Conservation (phyloP, 2,329 filamentous ascomycete species). For the Alternaria ethzedia region DNA sequence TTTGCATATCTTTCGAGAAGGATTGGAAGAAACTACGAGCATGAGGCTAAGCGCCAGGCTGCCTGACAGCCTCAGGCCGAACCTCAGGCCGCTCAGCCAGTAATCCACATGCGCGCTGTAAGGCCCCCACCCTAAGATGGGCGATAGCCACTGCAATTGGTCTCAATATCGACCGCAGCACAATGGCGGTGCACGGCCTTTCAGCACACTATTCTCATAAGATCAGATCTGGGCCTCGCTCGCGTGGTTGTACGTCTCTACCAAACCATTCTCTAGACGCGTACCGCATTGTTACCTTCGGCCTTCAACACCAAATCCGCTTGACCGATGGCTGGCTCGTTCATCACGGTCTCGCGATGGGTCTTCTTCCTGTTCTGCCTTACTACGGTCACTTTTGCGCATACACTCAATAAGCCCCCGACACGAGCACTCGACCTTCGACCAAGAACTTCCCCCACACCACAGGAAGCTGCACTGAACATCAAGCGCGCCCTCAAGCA, state of each 20-base stretch:
- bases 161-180: neutral
- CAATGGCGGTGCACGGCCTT: neutral
- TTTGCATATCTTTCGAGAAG: neutral
- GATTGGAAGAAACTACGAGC: neutral
- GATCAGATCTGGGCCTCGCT: neutral
- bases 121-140: neutral
- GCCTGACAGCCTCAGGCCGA: neutral
- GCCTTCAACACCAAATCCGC: neutral
- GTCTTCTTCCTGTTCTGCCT: neutral
- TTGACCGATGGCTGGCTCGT: neutral
- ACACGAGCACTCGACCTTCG: neutral
- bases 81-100: neutral
- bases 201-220: neutral
- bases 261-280: neutral
- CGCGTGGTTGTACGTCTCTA: neutral
- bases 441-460: neutral
- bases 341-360: neutral
- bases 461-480: neutral
- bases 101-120: neutral
- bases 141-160: neutral
- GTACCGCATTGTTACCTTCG: neutral
- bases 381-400: neutral
- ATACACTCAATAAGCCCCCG: neutral
- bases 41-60: neutral
- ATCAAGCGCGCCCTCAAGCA: neutral